A percentile compares a stretch with the other conserved stretches of the same genome.
Conservation (phyloP, 1,284 basidiomycete genomes). For the Omphalotus olearius region DNA sequence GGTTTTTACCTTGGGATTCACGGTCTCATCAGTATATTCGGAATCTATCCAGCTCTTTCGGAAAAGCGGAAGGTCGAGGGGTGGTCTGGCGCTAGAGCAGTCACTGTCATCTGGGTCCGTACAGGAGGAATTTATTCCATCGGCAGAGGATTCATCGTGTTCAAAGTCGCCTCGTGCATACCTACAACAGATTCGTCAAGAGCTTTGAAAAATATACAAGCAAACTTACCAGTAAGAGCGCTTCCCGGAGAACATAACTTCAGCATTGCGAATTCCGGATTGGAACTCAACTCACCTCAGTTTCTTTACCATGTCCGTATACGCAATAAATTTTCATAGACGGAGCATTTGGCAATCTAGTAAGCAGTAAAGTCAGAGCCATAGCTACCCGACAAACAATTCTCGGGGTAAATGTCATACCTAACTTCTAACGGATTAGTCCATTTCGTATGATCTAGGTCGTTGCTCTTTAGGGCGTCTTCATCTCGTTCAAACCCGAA, state of each 20-base stretch:
- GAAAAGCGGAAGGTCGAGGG: constrained; percentile 56
- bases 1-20: constrained; percentile 51
- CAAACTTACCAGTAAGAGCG: constrained; percentile 68
- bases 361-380: not conserved
- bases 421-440: constrained; percentile 91
- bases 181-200: constrained; percentile 31
- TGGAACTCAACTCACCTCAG: constrained; percentile 58
- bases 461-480: constrained; percentile 58
- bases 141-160: constrained; percentile 55
- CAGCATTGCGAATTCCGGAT: not conserved
- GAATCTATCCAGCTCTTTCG: constrained; percentile 81
- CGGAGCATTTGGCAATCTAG: constrained; percentile 84
- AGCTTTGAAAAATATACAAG: not conserved
- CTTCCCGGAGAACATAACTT: constrained; percentile 28
- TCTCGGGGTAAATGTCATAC: constrained; percentile 31
- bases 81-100: constrained; percentile 31
- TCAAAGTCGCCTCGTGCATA: constrained; percentile 72
- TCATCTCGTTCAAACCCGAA: constrained; percentile 86
- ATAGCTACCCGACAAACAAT: not conserved
- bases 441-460: constrained; percentile 80
- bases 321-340: constrained; percentile 93
- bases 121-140: constrained; percentile 34
- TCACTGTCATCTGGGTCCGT: constrained; percentile 29
- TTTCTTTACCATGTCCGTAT: constrained; percentile 96
- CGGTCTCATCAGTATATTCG: constrained; percentile 66